Conservation (phyloP, 2,329 filamentous ascomycete species). For the Cordyceps farinosa region DNA sequence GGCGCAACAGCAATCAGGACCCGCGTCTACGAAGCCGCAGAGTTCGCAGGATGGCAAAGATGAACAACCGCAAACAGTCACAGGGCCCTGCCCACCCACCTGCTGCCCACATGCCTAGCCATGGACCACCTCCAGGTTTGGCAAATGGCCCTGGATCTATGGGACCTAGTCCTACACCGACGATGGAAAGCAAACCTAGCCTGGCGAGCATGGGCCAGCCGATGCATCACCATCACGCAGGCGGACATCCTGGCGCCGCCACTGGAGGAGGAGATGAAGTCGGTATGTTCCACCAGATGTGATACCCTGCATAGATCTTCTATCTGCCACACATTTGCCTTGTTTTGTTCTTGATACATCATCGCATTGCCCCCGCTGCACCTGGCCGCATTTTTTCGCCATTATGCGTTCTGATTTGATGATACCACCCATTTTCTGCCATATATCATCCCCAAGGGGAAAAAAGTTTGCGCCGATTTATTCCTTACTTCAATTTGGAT, state of each 20-base stretch:
- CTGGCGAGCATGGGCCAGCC: conserved; percentile 63
- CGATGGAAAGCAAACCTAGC: conserved; percentile 60
- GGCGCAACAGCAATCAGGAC: conserved; percentile 98
- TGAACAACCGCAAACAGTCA: conserved; percentile 74
- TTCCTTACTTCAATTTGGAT: conserved; percentile 1
- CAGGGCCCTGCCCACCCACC: conserved; percentile 56
- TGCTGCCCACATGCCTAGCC: conserved; percentile 63
- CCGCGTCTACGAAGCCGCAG: conserved; percentile 84
- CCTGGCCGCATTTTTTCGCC: conserved; percentile 12
- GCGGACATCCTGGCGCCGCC: conserved; percentile 33
- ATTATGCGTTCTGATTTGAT: conserved; percentile 20
- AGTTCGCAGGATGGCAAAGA: conserved; percentile 93
- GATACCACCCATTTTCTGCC: conserved; percentile 23
- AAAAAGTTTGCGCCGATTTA: conserved; percentile 16
- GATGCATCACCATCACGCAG: conserved; percentile 64
- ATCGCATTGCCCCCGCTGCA: conserved; percentile 16
- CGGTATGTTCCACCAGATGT: conserved; percentile 98
- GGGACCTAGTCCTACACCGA: conserved; percentile 48
- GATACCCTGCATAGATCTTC: conserved; percentile 41
- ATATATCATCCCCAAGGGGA: conserved; percentile 18
- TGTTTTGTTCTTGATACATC: conserved; percentile 16
- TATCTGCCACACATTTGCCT: conserved; percentile 38
- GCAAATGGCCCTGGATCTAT: conserved; percentile 60
- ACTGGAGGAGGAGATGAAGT: conserved; percentile 75
- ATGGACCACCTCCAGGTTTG: conserved; percentile 62